Percentiles rank a stretch among this genome's conserved stretches.
Evolutionary conservation across 2,329 filamentous ascomycete species (phyloP).

Genomic region (Colletotrichum godetiae): DNA sequence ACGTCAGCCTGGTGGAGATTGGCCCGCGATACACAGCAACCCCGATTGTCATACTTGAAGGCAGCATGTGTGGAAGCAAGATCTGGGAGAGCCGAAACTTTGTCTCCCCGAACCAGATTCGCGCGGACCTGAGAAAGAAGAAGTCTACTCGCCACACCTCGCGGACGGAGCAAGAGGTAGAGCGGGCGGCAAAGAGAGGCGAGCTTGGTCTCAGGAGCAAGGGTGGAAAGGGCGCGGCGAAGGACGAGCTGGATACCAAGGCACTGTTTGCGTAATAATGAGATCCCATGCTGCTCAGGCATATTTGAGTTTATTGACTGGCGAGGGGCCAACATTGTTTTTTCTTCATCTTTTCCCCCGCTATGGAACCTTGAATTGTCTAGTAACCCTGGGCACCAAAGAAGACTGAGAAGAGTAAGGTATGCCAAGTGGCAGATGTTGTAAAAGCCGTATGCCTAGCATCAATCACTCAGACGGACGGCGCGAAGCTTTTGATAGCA

Average conservation of each 20-base stretch:
- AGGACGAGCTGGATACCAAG: conserved; percentile 80
- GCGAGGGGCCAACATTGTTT: not conserved
- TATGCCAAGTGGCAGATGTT: not conserved
- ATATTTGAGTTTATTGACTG: not conserved
- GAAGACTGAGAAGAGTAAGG: not conserved
- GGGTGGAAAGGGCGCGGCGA: conserved; percentile 71
- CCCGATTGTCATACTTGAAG: conserved; percentile 86
- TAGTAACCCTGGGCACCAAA: not conserved
- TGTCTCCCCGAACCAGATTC: conserved; percentile 93
- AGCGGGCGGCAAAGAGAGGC: conserved; percentile 79
- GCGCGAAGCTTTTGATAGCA: not conserved
- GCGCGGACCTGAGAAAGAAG: conserved; percentile 80
- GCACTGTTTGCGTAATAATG: conserved; percentile 75
- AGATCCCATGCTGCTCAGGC: conserved; percentile 12
- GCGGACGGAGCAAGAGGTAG: conserved; percentile 78
- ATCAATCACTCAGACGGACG: not conserved
- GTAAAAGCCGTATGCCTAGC: not conserved
- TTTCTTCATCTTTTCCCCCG: not conserved
- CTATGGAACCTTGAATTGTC: not conserved
- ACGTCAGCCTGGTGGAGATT: conserved; percentile 89
- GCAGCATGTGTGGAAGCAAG: conserved; percentile 93
- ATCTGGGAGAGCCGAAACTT: conserved; percentile 99
- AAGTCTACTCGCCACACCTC: conserved; percentile 84
- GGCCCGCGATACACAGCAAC: conserved; percentile 77
- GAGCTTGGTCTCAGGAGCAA: conserved; percentile 79